phyloP scores from a whole-genome alignment of 805 yeast genomes.

The Jamesozyma gamospora region DNA sequence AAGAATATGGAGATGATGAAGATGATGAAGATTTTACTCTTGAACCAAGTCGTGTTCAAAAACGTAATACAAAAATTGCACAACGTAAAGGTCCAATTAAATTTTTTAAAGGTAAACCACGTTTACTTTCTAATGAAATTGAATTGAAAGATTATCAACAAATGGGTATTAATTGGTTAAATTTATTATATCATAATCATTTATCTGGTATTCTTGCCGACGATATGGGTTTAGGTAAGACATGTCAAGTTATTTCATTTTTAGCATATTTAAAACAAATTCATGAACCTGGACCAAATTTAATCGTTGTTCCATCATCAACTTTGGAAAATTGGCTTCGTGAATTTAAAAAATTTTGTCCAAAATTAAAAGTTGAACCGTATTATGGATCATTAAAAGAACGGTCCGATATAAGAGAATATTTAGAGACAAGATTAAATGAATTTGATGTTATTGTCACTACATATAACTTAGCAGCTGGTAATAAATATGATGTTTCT shows the following conservation, averaged over 20 bases:
- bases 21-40: constrained; percentile 20
- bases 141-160: constrained; percentile 83
- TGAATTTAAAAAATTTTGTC: constrained; percentile 85
- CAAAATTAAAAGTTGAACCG: constrained; percentile 72
- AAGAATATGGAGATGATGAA: constrained; percentile 24
- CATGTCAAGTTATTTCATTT: constrained; percentile 91
- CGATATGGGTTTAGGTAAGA: constrained; percentile 97
- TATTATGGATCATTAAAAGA: constrained; percentile 85
- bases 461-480: constrained; percentile 86
- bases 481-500: constrained; percentile 68
- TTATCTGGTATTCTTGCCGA: constrained; percentile 93
- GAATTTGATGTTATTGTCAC: constrained; percentile 85
- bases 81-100: constrained; percentile 15
- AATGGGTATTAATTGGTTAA: constrained; percentile 94
- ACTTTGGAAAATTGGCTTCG: constrained; percentile 96
- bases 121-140: constrained; percentile 49
- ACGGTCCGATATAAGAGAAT: constrained; percentile 73
- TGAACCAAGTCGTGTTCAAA: background rate
- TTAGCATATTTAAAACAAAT: constrained; percentile 71
- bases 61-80: constrained; percentile 6
- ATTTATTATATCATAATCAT: constrained; percentile 62
- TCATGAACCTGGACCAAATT: constrained; percentile 63
- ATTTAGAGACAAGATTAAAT: constrained; percentile 41
- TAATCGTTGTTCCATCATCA: constrained; percentile 92
- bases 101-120: constrained; percentile 66